Evolutionary conservation across 164 flowering plant species (phyloP).

Genomic region (Vitis amurensis): DNA sequence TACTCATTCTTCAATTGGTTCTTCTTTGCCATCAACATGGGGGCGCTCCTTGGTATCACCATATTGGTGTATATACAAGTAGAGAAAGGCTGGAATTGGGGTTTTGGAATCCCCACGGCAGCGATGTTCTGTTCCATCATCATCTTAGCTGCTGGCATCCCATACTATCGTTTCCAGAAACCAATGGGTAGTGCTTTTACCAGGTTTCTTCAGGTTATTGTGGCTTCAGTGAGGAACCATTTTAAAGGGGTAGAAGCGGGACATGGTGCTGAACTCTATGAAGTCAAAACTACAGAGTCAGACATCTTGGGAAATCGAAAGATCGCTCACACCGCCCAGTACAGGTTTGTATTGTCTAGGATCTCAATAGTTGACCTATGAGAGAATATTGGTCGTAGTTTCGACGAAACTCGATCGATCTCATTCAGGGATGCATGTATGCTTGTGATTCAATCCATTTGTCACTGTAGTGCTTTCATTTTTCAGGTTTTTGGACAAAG

Average conservation of each 20-base stretch:
- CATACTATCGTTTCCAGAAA: conserved; percentile 53
- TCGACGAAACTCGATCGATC: too few species aligned
- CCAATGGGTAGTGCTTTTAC: conserved; percentile 81
- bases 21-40: conserved; percentile 77
- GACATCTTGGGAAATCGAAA: conserved; percentile 59
- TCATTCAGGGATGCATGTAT: too few species aligned
- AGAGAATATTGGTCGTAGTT: too few species aligned
- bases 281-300: conserved; percentile 48
- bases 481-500: conserved; percentile 67
- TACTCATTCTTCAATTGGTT: conserved; percentile 79
- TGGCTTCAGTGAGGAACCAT: conserved; percentile 49
- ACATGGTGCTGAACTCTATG: conserved; percentile 32
- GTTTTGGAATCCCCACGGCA: conserved; percentile 53
- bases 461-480: neutral
- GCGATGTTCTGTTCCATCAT: conserved; percentile 37
- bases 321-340: conserved; percentile 51
- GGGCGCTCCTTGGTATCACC: conserved; percentile 59
- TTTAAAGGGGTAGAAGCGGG: conserved; percentile 30
- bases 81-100: conserved; percentile 55
- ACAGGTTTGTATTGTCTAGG: conserved; percentile 30
- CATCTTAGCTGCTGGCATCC: conserved; percentile 36
- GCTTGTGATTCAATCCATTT: too few species aligned
- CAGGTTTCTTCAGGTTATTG: conserved; percentile 63
- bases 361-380: neutral
- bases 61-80: conserved; percentile 49